Evolutionary conservation across 1,139 yeast genomes (phyloP).

Genomic region (Yarrowia galli): DNA sequence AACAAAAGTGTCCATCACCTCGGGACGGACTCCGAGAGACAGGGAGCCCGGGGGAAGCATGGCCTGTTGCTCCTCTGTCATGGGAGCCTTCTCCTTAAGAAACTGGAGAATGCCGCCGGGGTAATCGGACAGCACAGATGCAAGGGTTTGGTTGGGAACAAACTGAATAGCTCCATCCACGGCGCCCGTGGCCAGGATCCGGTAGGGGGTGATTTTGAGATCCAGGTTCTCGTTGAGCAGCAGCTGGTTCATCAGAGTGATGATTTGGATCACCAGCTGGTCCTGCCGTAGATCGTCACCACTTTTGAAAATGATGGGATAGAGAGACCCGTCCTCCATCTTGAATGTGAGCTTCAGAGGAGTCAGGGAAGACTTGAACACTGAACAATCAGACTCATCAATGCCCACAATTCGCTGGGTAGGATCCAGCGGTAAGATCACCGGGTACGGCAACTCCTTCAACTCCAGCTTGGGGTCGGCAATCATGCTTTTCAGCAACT

Average conservation of each 20-base stretch:
- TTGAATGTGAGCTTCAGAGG: conserved; percentile 85
- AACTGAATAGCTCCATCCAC: conserved; percentile 93
- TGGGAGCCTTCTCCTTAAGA: conserved; percentile 57
- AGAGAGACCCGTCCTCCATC: conserved; percentile 64
- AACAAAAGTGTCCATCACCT: conserved; percentile 91
- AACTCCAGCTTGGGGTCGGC: conserved; percentile 53
- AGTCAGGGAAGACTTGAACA: conserved; percentile 87
- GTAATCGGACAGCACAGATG: conserved; percentile 75
- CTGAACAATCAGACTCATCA: conserved; percentile 79
- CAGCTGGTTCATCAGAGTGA: conserved; percentile 88
- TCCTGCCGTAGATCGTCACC: conserved; percentile 98
- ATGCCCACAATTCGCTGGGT: conserved; percentile 72
- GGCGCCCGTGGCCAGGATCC: conserved; percentile 88
- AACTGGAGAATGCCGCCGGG: conserved; percentile 75
- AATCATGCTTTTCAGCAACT: conserved; percentile 52
- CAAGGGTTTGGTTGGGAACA: conserved; percentile 88
- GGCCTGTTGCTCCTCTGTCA: conserved; percentile 38
- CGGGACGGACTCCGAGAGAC: conserved; percentile 74
- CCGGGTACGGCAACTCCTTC: conserved; percentile 57
- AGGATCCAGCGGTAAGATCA: conserved; percentile 78
- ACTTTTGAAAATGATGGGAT: conserved; percentile 88
- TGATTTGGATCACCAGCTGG: conserved; percentile 92
- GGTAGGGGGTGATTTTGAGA: conserved; percentile 84
- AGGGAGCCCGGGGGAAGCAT: conserved; percentile 48
- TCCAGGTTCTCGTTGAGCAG: conserved; percentile 90